A percentile compares a stretch with the other conserved stretches of the same genome.
Evolutionary conservation across 352 stramenopile species (phyloP).

Genomic region (Globisporangium nagaii): DNA sequence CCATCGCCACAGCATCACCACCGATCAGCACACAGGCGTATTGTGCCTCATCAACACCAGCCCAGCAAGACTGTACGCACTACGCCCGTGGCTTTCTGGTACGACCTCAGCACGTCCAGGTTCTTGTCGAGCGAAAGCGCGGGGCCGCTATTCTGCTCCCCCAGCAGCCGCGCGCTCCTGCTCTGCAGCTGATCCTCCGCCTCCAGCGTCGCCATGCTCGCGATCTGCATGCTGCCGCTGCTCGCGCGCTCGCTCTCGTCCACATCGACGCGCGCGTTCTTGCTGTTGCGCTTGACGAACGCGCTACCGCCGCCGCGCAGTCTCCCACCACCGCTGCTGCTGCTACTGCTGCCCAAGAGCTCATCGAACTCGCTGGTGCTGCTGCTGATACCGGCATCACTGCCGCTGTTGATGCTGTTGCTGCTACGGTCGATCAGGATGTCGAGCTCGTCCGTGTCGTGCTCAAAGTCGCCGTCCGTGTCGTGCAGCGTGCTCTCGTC

Average conservation of each 20-base stretch:
- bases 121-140: constrained; percentile 17
- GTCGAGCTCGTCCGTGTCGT: constrained; percentile 26
- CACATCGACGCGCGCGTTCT: not conserved
- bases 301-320: constrained; percentile 9
- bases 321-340: not conserved
- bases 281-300: constrained; percentile 16
- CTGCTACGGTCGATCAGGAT: constrained; percentile 35
- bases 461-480: constrained; percentile 7
- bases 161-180: constrained; percentile 8
- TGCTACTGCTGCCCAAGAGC: not conserved
- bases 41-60: not conserved
- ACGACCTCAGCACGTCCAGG: constrained; percentile 54
- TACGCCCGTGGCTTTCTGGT: constrained; percentile 59
- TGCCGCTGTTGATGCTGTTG: not conserved
- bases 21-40: not conserved
- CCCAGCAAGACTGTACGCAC: constrained; percentile 15
- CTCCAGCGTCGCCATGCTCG: constrained; percentile 4
- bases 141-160: not conserved
- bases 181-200: constrained; percentile 8
- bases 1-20: not conserved
- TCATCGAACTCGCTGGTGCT: constrained; percentile 4
- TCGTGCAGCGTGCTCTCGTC: constrained; percentile 30
- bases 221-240: not conserved
- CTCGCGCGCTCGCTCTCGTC: not conserved
- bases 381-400: not conserved